Base-by-base conservation (phyloP, 805 yeast genomes). In the Sugiyamaella chiloensis region DNA sequence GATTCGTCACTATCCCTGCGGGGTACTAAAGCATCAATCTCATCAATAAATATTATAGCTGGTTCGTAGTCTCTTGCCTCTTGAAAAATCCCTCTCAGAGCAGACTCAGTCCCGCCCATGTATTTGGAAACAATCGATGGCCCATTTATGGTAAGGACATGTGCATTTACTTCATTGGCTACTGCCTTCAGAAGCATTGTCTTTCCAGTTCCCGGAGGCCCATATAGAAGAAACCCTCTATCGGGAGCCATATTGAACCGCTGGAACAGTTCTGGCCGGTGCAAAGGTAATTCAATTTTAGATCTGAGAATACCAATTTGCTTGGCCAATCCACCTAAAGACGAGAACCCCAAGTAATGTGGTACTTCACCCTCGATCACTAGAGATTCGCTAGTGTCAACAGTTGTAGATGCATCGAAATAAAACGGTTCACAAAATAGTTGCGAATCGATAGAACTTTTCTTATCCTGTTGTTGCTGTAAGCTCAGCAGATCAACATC, bases 141-240 rank as follows among this genome's bases (percentile, higher is more conserved):
- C 0, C 97, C 96, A 62, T 86, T 85, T 20, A 93, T 83, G 2
- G 85, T 81, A 39, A 93, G 72, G 0, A 91, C 81, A 64, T 91
- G 99, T 0, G 95, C 95, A 52, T 83, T 76, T 1, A 66, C 53
- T 50, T 85, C 91, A 52, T 80, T 74, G 0, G 96, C 95, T 7
- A 91, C 81, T 23, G 96, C 84, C 46, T 86, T 76, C 30, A 93
- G 71, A 5, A 93, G 73, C 87, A 90, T 79, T 0, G 97, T 86
- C 63, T 91, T 91, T 44, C 99, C 99, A 0, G 97, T 91, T 2
- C 99, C 99, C 2, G 98, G 93, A 2, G 97, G 96, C 0, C 99
- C 99, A 67, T 91, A 96, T 9, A 91, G 67, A 12, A 91, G 68
- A n/a, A 91, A 80, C 29, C 99, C 99, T 48, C 96, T 73, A 11